Base-by-base conservation (phyloP, 257 asterid genomes). In the Paulownia fortunei region DNA sequence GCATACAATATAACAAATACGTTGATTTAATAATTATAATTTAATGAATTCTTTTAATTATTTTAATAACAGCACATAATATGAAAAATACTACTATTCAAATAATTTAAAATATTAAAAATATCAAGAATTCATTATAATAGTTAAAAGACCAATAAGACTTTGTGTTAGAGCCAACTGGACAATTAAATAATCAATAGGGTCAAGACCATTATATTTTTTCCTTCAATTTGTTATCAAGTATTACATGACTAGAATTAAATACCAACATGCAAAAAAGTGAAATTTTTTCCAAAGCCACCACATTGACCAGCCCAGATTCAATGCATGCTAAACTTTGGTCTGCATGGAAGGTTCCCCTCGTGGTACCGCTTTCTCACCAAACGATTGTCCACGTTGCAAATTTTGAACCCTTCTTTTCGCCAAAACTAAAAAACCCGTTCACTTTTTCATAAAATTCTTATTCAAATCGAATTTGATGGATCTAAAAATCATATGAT, bases 231-330 rank as follows among this genome's bases (percentile, higher is more conserved):
- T n/a, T 15, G 4, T 12, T 34, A 2, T 41, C 16, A 16, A 36
- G 26, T 16, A 63, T n/a, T 63, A 63, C 26, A 19, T 63, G 69
- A 36, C 23, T 39, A 61, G 4, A 32, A 32, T 32, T 63, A 37
- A 63, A 52, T 46, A 24, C 65, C 23, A 56, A 13, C 59, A 67
- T 58, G 72, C 26, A n/a, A n/a, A 60, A 74, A 60, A 69, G 55
- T n/a, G 58, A 66, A 27, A 34, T 27, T 39, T 72, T 78, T 73
- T 78, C 30, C 72, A 78, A 55, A 83, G 86, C 86, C 86, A 83
- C 74, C 86, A 79, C 72, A 24, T 75, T 79, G 86, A 82, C 86
- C 72, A 70, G 76, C 37, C 77, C 77, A 70, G 73, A 46, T 83
- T 61, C 84, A 76, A 23, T 56, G 82, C 76, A 79, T 49, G 56